Evolutionary conservation across 2,329 filamentous ascomycete species (phyloP).

Genomic region (Fusarium avenaceum): DNA sequence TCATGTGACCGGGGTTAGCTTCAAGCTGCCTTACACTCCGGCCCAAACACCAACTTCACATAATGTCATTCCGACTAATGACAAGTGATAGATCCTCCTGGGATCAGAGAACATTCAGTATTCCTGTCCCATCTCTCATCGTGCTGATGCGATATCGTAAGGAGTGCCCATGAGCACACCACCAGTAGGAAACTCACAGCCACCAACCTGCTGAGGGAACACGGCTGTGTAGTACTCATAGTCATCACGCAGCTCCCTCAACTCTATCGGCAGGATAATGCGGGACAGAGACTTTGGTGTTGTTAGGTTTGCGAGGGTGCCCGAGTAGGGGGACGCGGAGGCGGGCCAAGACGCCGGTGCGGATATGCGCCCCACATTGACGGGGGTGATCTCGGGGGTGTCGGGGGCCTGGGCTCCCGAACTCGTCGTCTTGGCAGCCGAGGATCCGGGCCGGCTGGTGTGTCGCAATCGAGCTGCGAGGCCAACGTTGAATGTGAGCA

Average conservation of each 20-base stretch:
- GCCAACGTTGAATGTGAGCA: conserved; percentile 54
- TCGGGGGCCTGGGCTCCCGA: conserved; percentile 32
- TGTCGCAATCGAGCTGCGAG: conserved; percentile 53
- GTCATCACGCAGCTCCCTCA: conserved; percentile 52
- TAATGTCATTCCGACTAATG: conserved; percentile 27
- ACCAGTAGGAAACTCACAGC: conserved; percentile 48
- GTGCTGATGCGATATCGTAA: conserved; percentile 25
- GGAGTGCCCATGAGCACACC: conserved; percentile 32
- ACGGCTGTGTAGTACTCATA: conserved; percentile 52
- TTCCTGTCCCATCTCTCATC: conserved; percentile 6
- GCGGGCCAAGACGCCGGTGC: conserved; percentile 36
- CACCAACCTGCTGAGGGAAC: conserved; percentile 47
- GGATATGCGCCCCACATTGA: conserved; percentile 41
- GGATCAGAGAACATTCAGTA: not conserved
- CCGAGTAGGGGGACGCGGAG: conserved; percentile 45
- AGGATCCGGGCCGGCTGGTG: conserved; percentile 42
- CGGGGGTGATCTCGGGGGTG: conserved; percentile 31
- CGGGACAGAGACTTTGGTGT: conserved; percentile 51
- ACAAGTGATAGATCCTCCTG: not conserved
- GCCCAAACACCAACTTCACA: conserved; percentile 41
- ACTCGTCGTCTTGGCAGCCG: conserved; percentile 33
- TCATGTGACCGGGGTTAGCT: conserved; percentile 11
- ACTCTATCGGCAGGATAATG: conserved; percentile 51
- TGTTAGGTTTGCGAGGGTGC: conserved; percentile 52
- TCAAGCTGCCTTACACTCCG: conserved; percentile 10